These are phyloP conservation scores for Fragaria ananassa DNA, from an alignment of 306 rosid genomes.

Conservation along the genomic window DNA sequence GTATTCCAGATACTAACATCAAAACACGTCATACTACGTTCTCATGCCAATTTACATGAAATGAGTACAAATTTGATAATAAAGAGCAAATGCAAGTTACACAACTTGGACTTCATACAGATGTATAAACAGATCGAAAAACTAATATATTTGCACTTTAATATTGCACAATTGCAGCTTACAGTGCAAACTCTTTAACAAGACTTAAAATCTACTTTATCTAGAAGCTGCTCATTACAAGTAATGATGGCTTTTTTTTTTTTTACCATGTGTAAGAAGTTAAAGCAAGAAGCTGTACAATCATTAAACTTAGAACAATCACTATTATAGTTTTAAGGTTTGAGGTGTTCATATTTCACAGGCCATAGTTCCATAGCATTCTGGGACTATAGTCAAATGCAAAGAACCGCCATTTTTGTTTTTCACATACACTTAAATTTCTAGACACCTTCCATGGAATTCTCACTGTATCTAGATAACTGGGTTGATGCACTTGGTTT, in stretches of 20 bases:
- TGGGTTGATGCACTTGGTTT: background rate
- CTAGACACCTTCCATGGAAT: too few relatives aligned
- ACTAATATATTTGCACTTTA: conserved; percentile 6
- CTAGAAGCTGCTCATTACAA: background rate
- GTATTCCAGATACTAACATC: background rate
- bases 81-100: background rate
- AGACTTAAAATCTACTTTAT: conserved; percentile 9
- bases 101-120: conserved; percentile 1
- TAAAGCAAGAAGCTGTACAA: background rate
- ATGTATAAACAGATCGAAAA: background rate
- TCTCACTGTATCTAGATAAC: background rate
- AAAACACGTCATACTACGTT: background rate
- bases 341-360: background rate
- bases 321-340: background rate
- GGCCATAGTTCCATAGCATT: background rate
- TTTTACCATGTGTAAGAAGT: background rate
- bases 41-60: conserved; percentile 6
- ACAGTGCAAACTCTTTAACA: background rate
- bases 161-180: conserved; percentile 9
- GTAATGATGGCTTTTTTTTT: background rate
- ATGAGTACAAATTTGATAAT: background rate
- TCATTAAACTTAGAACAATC: background rate
- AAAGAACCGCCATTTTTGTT: background rate
- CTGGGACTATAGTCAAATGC: background rate
- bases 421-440: too few relatives aligned